Base-by-base conservation (phyloP, 176 grass and related monocot genomes). In the Oryza australiensis region DNA sequence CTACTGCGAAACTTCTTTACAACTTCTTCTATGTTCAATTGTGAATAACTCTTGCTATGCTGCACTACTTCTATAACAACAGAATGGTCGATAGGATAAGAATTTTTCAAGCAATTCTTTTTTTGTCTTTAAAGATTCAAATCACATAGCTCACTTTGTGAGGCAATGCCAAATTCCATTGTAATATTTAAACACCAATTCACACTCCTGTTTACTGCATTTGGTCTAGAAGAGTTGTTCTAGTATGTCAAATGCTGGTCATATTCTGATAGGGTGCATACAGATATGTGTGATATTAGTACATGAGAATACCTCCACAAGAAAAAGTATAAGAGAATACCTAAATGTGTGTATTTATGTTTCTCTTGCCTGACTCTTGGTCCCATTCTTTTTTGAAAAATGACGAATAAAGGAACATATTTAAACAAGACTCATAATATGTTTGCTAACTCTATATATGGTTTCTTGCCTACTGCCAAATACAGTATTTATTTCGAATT, bases 101-200 rank as follows among this genome's bases (percentile, higher is more conserved):
- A 40, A 70, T 20, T 79, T 11, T 45, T 68, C 11, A 34, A 43
- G 3, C 26, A 79, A 32, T 30, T 67, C 0, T 34, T 10, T 2
- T 29, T 34, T 59, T 12, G 15, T 27, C 22, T 33, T 32, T 37
- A 22, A 0, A 49, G 4, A 4, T 28, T 62, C 18, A 8, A 48
- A 78, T 28, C 15, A 8, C 49, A 38, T 10, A 69, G 20, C 16
- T 63, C 49, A 82, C 37, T 82, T 9, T 76, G 46, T 5, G 26
- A 59, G 23, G 77, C 14, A 14, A 86, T 55, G 43, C 11, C 43
- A 30, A 65, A 65, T 83, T 66, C 0, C 12, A 71, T 65, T 74
- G 27, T 74, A 24, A 74, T 79, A 5, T 74, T 68, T 49, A 70
- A 60, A 22, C 27, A 37, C 74, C 27, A 70, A 9, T 72, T 70